A percentile compares a stretch with the other conserved stretches of the same genome.
These are phyloP conservation scores for Xerocomus amazonicus DNA, from an alignment of 1,284 basidiomycete species.

Conservation along the genomic window DNA sequence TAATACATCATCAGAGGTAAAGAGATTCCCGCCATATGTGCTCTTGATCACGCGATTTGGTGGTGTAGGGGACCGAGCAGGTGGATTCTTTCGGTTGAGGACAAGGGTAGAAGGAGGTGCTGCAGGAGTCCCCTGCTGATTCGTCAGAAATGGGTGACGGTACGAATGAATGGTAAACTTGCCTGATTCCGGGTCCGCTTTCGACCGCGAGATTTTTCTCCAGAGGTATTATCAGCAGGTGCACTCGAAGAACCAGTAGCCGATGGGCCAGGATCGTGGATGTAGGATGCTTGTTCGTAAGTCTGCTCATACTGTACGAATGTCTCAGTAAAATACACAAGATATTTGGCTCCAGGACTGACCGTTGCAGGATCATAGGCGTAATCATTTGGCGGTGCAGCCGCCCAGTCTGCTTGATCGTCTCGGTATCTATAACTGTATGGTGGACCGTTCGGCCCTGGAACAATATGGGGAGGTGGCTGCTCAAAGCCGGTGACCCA, in stretches of 20 bases:
- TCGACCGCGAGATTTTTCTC: slow-evolving; percentile 51
- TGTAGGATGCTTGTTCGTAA: slow-evolving; percentile 46
- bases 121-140: slow-evolving; percentile 49
- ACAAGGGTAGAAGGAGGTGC: slow-evolving; percentile 62
- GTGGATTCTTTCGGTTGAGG: slow-evolving; percentile 55
- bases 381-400: slow-evolving; percentile 44
- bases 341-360: slow-evolving; percentile 18
- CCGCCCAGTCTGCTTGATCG: slow-evolving; percentile 50
- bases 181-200: slow-evolving; percentile 62
- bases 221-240: slow-evolving; percentile 19
- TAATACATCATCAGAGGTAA: slow-evolving; percentile 72
- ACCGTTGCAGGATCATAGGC: slow-evolving; percentile 50
- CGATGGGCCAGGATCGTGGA: slow-evolving; percentile 48
- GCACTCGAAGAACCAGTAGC: slow-evolving; percentile 30
- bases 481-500: slow-evolving; percentile 48
- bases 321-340: slow-evolving; percentile 6
- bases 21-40: slow-evolving; percentile 79
- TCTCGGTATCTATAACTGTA: slow-evolving; percentile 61
- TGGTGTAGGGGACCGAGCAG: slow-evolving; percentile 75
- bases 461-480: slow-evolving; percentile 44
- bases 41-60: slow-evolving; percentile 79
- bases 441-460: slow-evolving; percentile 36
- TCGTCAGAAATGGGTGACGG: slow-evolving; percentile 7
- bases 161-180: slow-evolving; percentile 9
- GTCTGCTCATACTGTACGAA: slow-evolving; percentile 38